Percentiles rank a stretch among this genome's conserved stretches.
Conservation (phyloP, 352 stramenopile species). For the Pythium chondricola region DNA sequence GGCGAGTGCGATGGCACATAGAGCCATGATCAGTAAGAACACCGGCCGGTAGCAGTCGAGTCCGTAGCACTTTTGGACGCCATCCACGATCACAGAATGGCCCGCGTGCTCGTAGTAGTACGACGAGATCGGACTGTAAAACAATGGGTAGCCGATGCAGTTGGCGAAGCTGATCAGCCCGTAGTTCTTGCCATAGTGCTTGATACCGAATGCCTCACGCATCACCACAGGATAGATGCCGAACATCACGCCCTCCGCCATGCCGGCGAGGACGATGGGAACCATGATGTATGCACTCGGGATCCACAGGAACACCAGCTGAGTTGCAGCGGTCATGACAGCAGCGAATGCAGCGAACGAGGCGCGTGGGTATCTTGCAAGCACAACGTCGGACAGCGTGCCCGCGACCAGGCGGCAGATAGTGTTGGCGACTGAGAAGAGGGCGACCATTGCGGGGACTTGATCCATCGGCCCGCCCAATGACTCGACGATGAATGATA, state of each 20-base stretch:
- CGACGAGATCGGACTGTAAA: slow-evolving; percentile 70
- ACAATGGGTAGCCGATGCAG: slow-evolving; percentile 72
- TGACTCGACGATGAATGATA: slow-evolving; percentile 82
- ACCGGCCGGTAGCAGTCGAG: slow-evolving; percentile 52
- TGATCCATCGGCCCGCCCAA: slow-evolving; percentile 46
- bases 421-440: slow-evolving; percentile 77
- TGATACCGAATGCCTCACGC: slow-evolving; percentile 68
- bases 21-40: slow-evolving; percentile 48
- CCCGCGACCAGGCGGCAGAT: slow-evolving; percentile 53
- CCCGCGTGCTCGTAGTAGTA: slow-evolving; percentile 51
- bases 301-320: slow-evolving; percentile 49
- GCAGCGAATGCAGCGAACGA: slow-evolving; percentile 44
- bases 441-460: slow-evolving; percentile 65
- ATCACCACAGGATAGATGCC: slow-evolving; percentile 75
- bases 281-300: slow-evolving; percentile 35
- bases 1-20: slow-evolving; percentile 47
- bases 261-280: slow-evolving; percentile 52
- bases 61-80: slow-evolving; percentile 54
- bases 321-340: slow-evolving; percentile 40
- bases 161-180: slow-evolving; percentile 76
- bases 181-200: slow-evolving; percentile 84
- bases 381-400: slow-evolving; percentile 47
- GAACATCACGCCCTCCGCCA: slow-evolving; percentile 78
- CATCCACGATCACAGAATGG: slow-evolving; percentile 9
- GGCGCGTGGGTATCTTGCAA: slow-evolving; percentile 39